Evolutionary conservation across 257 asterid genomes (phyloP).

Genomic region (Solanum dulcamara): DNA sequence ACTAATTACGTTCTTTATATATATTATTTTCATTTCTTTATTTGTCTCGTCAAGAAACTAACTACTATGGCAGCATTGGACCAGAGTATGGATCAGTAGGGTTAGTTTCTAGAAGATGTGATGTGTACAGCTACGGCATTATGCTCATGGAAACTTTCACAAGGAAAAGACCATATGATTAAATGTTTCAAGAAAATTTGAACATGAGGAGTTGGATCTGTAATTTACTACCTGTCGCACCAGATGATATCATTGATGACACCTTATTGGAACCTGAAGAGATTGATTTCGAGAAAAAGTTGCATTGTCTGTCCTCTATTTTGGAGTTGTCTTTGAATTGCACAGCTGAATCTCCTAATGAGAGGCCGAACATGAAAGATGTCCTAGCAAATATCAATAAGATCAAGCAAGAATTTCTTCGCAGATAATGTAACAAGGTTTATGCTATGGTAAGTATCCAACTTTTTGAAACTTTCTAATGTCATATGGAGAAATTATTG

Average conservation of each 20-base stretch:
- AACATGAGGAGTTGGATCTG: neutral
- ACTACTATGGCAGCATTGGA: neutral
- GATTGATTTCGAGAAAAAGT: neutral
- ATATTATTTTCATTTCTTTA: neutral
- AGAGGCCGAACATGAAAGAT: no score
- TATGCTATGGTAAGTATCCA: no score
- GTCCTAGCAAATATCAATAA: no score
- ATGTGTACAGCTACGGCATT: neutral
- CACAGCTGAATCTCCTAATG: no score
- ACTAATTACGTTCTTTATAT: neutral
- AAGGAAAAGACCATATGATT: neutral
- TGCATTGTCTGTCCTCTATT: no score
- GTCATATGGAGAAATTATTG: no score
- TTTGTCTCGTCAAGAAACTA: neutral
- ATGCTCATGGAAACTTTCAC: neutral
- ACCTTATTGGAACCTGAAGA: neutral
- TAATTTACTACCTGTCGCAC: neutral
- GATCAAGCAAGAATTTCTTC: no score
- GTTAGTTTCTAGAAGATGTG: neutral
- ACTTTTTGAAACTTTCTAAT: no score
- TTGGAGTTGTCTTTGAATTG: no score
- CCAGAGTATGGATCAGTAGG: neutral
- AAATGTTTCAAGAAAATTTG: neutral
- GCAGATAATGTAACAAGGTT: no score
- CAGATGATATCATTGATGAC: neutral